A percentile compares a stretch with the other conserved stretches of the same genome.
Conservation (phyloP, 1,284 basidiomycete species). For the Tilletia indica region DNA sequence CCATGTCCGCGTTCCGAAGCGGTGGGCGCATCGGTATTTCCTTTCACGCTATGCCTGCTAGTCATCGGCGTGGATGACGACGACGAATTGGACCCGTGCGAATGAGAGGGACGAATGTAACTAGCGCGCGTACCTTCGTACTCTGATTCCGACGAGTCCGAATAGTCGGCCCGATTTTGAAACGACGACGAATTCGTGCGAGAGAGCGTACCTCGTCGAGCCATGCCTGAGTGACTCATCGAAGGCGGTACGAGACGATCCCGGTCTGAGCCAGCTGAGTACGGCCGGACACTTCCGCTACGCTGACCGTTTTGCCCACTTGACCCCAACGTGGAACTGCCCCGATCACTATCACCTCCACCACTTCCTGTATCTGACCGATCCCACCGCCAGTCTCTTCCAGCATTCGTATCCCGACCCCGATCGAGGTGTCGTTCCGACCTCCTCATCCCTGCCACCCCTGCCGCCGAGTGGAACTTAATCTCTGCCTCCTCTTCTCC, state of each 20-base stretch:
- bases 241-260: background rate
- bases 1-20: background rate
- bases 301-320: too few relatives aligned
- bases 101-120: background rate
- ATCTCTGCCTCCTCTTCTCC: conserved; percentile 5
- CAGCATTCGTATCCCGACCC: background rate
- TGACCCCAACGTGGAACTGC: background rate
- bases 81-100: background rate
- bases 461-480: conserved; percentile 14
- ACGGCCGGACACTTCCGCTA: background rate
- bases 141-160: conserved; percentile 11
- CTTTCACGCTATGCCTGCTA: background rate
- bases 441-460: background rate
- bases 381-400: conserved; percentile 1
- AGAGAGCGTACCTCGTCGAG: background rate
- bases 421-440: background rate
- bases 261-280: background rate
- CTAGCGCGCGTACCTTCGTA: background rate
- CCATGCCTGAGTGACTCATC: background rate
- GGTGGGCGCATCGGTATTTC: background rate
- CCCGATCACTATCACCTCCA: background rate
- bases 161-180: conserved; percentile 8
- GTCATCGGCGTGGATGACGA: background rate
- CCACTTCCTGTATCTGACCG: background rate
- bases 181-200: background rate